A percentile compares a stretch with the other conserved stretches of the same genome.
Conservation (phyloP, 2,329 filamentous ascomycete genomes). For the Aspergillus sp. region DNA sequence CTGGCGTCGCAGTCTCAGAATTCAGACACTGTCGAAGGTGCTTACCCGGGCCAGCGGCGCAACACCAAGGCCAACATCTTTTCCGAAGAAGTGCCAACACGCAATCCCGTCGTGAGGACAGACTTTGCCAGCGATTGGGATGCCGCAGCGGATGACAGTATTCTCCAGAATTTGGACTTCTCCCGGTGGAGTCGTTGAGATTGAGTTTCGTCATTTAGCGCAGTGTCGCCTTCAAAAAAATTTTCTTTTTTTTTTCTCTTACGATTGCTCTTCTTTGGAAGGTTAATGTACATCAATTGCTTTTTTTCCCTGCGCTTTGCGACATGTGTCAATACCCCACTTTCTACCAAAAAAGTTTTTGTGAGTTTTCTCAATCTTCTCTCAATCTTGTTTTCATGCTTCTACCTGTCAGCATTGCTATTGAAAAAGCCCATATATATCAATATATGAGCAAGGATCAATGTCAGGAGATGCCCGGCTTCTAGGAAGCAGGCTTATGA, state of each 20-base stretch:
- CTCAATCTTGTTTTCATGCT: conserved; percentile 1
- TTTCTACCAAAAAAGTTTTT: conserved; percentile 14
- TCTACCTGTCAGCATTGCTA: not conserved
- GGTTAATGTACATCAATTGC: not conserved
- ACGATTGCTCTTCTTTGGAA: not conserved
- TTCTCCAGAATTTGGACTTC: conserved; percentile 38
- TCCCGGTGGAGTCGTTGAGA: conserved; percentile 37
- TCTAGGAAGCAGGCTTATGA: too few species aligned
- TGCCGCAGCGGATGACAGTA: conserved; percentile 30
- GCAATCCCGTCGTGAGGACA: conserved; percentile 24
- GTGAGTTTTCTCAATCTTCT: conserved; percentile 10
- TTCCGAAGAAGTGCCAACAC: conserved; percentile 30
- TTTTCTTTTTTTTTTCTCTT: too few species aligned
- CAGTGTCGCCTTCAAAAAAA: too few species aligned
- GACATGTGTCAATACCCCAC: conserved; percentile 23
- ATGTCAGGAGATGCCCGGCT: too few species aligned
- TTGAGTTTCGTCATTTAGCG: not conserved
- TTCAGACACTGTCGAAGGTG: conserved; percentile 24
- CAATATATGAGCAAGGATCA: too few species aligned
- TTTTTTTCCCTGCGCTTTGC: conserved; percentile 4
- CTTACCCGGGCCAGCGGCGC: conserved; percentile 28
- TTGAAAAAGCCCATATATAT: too few species aligned
- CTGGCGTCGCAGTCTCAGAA: conserved; percentile 24
- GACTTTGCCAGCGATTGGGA: conserved; percentile 35
- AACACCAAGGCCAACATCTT: conserved; percentile 36